Evolutionary conservation across 1,284 basidiomycete genomes (phyloP).

Genomic region (Microbotryum saponariae): DNA sequence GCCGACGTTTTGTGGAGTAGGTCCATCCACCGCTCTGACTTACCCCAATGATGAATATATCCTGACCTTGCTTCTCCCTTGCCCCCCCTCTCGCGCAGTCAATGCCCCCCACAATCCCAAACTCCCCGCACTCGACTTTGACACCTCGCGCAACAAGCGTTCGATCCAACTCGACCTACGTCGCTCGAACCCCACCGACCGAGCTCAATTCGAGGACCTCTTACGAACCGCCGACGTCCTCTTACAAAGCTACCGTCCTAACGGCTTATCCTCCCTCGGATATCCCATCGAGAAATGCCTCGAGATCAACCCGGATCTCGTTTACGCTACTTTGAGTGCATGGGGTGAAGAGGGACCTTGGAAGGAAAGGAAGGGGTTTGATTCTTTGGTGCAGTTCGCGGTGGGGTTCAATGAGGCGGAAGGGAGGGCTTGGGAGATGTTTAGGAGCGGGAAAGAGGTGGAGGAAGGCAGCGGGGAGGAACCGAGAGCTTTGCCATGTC

Average conservation of each 20-base stretch:
- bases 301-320: slow-evolving; percentile 48
- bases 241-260: slow-evolving; percentile 59
- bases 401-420: slow-evolving; percentile 57
- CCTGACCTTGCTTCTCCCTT: too few species aligned
- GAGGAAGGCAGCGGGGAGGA: slow-evolving; percentile 11
- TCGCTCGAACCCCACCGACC: slow-evolving; percentile 34
- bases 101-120: slow-evolving; percentile 54
- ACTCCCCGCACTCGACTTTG: slow-evolving; percentile 52
- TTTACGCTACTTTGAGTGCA: slow-evolving; percentile 54
- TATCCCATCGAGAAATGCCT: slow-evolving; percentile 49
- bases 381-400: slow-evolving; percentile 60
- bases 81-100: slow-evolving; percentile 33
- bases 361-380: slow-evolving; percentile 55
- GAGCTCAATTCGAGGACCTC: slow-evolving; percentile 42
- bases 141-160: slow-evolving; percentile 60
- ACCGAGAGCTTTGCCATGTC: slow-evolving; percentile 50
- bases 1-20: slow-evolving; percentile 51
- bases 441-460: slow-evolving; percentile 39
- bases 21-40: too few species aligned
- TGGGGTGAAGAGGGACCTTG: slow-evolving; percentile 58
- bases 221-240: slow-evolving; percentile 53
- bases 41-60: too few species aligned
- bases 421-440: slow-evolving; percentile 47
- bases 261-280: slow-evolving; percentile 49
- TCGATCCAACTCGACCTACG: slow-evolving; percentile 56